Percentiles rank a stretch among this genome's conserved stretches.
phyloP scores from a whole-genome alignment of 1,284 basidiomycete genomes.

The Ganoderma resinaceum region DNA sequence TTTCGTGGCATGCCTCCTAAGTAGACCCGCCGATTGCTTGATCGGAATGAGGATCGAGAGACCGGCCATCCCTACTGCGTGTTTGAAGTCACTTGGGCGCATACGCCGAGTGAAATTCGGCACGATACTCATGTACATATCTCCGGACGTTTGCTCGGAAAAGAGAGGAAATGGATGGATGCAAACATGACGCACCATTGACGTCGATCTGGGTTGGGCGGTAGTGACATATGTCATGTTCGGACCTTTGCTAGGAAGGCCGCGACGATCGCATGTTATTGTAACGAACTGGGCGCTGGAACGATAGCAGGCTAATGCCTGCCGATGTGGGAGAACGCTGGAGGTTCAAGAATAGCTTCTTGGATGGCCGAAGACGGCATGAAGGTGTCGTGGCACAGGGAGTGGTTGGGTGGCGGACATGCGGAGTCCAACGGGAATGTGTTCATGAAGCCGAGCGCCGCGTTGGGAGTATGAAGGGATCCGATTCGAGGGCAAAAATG shows the following conservation, averaged over 20 bases:
- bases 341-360: conserved; percentile 13
- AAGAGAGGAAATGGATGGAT: neutral
- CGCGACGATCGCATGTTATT: neutral
- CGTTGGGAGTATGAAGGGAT: neutral
- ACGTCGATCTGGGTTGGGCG: neutral
- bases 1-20: neutral
- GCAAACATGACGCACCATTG: neutral
- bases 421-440: neutral
- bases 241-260: neutral
- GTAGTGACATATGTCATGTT: too few species aligned
- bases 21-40: neutral
- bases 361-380: conserved; percentile 3
- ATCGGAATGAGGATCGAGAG: neutral
- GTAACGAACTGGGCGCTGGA: neutral
- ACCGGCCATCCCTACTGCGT: neutral
- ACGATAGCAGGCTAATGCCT: neutral
- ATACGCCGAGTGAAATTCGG: neutral
- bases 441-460: neutral
- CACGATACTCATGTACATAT: too few species aligned
- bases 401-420: neutral
- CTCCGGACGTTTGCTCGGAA: neutral
- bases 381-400: neutral
- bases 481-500: conserved; percentile 3
- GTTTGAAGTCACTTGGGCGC: neutral
- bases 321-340: conserved; percentile 4